Conservation (phyloP, 2,329 filamentous ascomycete genomes). For the Xylariales sp. region DNA sequence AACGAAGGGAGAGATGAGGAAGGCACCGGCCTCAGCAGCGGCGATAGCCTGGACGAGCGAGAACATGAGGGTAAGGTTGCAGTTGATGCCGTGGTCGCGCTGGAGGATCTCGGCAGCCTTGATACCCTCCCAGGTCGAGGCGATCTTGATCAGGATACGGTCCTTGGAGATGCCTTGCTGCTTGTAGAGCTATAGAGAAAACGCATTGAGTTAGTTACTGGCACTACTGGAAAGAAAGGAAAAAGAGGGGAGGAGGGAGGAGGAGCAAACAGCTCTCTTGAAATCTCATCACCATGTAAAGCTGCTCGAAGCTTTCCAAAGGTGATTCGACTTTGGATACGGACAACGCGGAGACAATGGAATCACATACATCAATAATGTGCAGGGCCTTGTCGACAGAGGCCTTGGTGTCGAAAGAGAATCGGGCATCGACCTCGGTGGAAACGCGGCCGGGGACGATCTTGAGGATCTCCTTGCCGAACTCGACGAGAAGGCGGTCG, state of each 20-base stretch:
- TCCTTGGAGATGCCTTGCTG: slow-evolving; percentile 87
- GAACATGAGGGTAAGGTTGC: slow-evolving; percentile 99
- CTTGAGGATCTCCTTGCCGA: slow-evolving; percentile 94
- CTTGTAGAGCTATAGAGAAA: slow-evolving; percentile 96
- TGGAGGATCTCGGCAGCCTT: slow-evolving; percentile 97
- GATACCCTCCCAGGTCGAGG: slow-evolving; percentile 99
- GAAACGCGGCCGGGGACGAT: slow-evolving; percentile 98
- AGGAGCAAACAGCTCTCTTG: no score
- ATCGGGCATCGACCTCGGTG: slow-evolving; percentile 93
- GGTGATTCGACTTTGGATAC: no score
- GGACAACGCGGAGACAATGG: no score
- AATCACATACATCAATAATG: slow-evolving; percentile 78
- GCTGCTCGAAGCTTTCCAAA: no score
- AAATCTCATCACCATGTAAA: no score
- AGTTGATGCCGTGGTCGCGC: slow-evolving; percentile 93
- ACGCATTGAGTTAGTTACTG: no score
- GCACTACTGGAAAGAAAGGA: no score
- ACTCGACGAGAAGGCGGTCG: slow-evolving; percentile 93
- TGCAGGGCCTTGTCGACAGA: slow-evolving; percentile 94
- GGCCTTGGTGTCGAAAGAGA: slow-evolving; percentile 91
- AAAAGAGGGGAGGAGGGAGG: slow-evolving; percentile 2
- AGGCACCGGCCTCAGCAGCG: slow-evolving; percentile 89
- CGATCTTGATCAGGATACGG: slow-evolving; percentile 96
- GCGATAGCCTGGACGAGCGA: slow-evolving; percentile 91
- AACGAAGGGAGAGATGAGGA: slow-evolving; percentile 98